Percentiles rank a stretch among this genome's conserved stretches.
Conservation (phyloP, 495 filamentous ascomycete genomes). For the Hyaloscypha finlandica region DNA sequence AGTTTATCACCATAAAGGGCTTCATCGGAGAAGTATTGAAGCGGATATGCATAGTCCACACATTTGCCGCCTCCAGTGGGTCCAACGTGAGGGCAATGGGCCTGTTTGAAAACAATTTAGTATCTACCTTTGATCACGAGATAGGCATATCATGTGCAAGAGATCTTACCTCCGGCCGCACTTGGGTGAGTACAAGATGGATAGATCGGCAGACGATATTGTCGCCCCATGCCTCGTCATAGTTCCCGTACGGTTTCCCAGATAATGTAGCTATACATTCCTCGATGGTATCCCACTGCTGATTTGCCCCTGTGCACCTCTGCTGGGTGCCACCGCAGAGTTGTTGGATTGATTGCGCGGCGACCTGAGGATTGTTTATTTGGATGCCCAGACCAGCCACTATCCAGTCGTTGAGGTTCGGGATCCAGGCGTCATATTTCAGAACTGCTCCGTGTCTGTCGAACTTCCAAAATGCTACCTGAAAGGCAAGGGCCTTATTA, state of each 20-base stretch:
- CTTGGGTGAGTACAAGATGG: conserved; percentile 40
- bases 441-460: conserved; percentile 37
- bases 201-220: conserved; percentile 42
- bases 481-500: neutral
- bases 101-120: conserved; percentile 28
- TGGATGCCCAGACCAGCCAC: conserved; percentile 28
- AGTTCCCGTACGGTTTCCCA: conserved; percentile 38
- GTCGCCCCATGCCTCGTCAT: conserved; percentile 45
- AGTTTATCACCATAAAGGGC: conserved; percentile 35
- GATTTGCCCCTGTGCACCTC: conserved; percentile 37
- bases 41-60: conserved; percentile 34
- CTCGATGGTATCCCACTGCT: conserved; percentile 35
- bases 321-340: conserved; percentile 36
- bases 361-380: conserved; percentile 30
- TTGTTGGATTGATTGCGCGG: conserved; percentile 31
- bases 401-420: conserved; percentile 38
- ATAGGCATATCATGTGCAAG: neutral
- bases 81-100: conserved; percentile 44
- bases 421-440: conserved; percentile 42
- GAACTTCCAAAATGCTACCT: conserved; percentile 42
- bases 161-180: conserved; percentile 40
- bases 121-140: neutral
- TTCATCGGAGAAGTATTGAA: conserved; percentile 39
- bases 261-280: conserved; percentile 34
- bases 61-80: conserved; percentile 45